phyloP scores from a whole-genome alignment of 139 green algal species.

The Chlorella ohadii region DNA sequence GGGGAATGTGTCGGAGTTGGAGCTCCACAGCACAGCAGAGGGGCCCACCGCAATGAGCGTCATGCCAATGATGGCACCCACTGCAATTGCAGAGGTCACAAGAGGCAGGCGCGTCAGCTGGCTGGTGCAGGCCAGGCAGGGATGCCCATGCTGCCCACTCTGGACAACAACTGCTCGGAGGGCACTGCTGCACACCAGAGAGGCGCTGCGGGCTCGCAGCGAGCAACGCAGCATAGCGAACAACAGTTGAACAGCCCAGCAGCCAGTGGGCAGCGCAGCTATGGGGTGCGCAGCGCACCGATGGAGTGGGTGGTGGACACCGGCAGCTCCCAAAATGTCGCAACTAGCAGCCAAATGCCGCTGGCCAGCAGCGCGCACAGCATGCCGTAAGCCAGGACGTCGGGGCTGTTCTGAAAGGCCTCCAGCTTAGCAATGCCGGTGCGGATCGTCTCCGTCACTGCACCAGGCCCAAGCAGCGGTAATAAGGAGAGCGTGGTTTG shows the following conservation, averaged over 20 bases:
- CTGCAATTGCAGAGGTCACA: background rate
- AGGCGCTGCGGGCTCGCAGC: too few species aligned
- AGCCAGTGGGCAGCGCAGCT: too few species aligned
- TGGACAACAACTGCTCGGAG: too few species aligned
- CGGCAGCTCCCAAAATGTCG: constrained; percentile 61
- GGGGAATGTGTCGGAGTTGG: constrained; percentile 38
- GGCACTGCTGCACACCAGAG: too few species aligned
- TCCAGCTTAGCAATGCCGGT: constrained; percentile 43
- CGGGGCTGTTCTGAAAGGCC: constrained; percentile 37
- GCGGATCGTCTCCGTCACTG: constrained; percentile 57
- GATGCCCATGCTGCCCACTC: too few species aligned
- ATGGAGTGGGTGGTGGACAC: constrained; percentile 61
- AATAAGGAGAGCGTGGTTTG: too few species aligned
- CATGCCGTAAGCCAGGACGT: constrained; percentile 1
- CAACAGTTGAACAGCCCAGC: too few species aligned
- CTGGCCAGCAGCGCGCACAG: constrained; percentile 56
- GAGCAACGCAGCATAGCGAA: too few species aligned
- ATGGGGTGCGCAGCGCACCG: too few species aligned
- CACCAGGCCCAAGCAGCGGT: background rate
- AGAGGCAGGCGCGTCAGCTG: too few species aligned
- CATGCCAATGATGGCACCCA: constrained; percentile 47
- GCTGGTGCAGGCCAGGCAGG: too few species aligned
- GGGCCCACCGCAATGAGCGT: constrained; percentile 30
- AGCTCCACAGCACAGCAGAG: constrained; percentile 29
- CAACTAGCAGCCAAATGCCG: constrained; percentile 62